Percentiles rank a stretch among this genome's conserved stretches.
Evolutionary conservation across 768 basidiomycete species (phyloP).

Genomic region (Arthromyces matolae): DNA sequence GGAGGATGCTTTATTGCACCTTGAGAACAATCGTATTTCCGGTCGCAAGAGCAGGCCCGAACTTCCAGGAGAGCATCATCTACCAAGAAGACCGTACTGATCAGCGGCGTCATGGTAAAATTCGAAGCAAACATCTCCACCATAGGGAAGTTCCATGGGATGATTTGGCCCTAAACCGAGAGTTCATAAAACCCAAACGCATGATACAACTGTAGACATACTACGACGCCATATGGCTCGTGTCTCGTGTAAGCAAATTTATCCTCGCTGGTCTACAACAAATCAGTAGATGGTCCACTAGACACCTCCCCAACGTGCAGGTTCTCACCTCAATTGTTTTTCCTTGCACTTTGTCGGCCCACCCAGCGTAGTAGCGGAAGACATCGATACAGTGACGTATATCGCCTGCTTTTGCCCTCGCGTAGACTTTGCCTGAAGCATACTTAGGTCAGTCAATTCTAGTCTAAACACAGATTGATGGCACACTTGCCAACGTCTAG

Average conservation of each 20-base stretch:
- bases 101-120: no score
- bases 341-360: slow-evolving; percentile 79
- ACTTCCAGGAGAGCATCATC: slow-evolving; percentile 28
- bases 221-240: slow-evolving; percentile 55
- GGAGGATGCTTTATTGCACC: no score
- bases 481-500: slow-evolving; percentile 22
- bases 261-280: slow-evolving; percentile 21
- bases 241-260: slow-evolving; percentile 34
- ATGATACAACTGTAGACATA: slow-evolving; percentile 9
- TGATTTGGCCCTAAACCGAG: slow-evolving; percentile 40
- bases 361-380: slow-evolving; percentile 78
- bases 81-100: not conserved
- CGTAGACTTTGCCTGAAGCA: slow-evolving; percentile 54
- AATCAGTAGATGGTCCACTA: no score
- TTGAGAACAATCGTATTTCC: slow-evolving; percentile 65
- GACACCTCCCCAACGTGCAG: no score
- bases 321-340: slow-evolving; percentile 54
- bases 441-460: no score
- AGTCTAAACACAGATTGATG: no score
- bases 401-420: slow-evolving; percentile 44
- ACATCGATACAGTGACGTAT: slow-evolving; percentile 41
- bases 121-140: slow-evolving; percentile 6
- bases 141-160: slow-evolving; percentile 53
- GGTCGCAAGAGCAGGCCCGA: slow-evolving; percentile 29
- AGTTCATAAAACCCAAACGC: not conserved